Conservation (phyloP, 345 rosid genomes). For the Euphorbia pulcherrima region DNA sequence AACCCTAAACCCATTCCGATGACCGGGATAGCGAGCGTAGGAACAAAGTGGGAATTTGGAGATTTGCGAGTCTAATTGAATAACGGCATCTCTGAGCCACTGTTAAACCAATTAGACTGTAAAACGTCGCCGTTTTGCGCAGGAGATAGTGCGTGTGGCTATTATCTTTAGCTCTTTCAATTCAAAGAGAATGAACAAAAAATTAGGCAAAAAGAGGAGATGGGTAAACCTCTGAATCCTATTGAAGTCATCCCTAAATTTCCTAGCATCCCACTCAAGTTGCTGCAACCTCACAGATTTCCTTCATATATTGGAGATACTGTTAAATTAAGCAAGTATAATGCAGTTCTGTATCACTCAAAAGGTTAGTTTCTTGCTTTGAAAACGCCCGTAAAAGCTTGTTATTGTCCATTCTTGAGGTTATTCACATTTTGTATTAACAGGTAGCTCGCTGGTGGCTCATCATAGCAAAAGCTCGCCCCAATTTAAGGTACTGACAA, state of each 20-base stretch:
- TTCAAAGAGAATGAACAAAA: background rate
- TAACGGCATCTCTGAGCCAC: background rate
- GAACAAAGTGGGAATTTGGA: background rate
- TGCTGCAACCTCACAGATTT: conserved; percentile 20
- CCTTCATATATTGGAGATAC: conserved; percentile 7
- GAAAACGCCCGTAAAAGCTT: background rate
- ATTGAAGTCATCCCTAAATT: conserved; percentile 13
- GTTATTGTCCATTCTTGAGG: background rate
- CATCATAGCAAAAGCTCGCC: conserved; percentile 16
- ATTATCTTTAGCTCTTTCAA: too few relatives aligned
- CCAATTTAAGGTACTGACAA: conserved; percentile 26
- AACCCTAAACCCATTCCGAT: conserved; percentile 60
- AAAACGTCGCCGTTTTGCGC: conserved; percentile 1
- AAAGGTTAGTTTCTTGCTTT: conserved; percentile 24
- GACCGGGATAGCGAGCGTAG: too few relatives aligned
- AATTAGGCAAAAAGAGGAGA: background rate
- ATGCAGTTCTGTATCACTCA: conserved; percentile 20
- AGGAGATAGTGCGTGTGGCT: too few relatives aligned
- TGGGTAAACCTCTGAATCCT: too few relatives aligned
- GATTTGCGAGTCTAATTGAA: background rate
- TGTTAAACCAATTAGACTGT: too few relatives aligned
- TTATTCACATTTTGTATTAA: conserved; percentile 8
- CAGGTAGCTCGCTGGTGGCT: conserved; percentile 32
- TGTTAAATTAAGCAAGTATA: conserved; percentile 2
- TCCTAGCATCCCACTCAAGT: conserved; percentile 4